A percentile compares a stretch with the other conserved stretches of the same genome.
Evolutionary conservation across 495 filamentous ascomycete genomes (phyloP).

Genomic region (Xylaria nigripes): DNA sequence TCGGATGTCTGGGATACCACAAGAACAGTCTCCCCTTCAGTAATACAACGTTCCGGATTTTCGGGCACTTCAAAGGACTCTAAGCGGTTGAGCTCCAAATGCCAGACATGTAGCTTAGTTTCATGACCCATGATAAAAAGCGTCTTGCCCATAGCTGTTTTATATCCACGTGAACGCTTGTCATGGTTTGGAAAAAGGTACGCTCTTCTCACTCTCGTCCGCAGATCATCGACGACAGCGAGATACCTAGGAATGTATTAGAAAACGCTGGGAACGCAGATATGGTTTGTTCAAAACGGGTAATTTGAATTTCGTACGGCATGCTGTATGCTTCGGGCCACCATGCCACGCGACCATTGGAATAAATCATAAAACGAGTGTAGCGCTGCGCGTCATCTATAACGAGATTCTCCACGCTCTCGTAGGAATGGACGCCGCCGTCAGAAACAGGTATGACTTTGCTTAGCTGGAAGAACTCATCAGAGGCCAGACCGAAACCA

Average conservation of each 20-base stretch:
- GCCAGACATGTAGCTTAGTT: conserved; percentile 21
- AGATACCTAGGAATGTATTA: conserved; percentile 5
- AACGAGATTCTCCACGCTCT: conserved; percentile 17
- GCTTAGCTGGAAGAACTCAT: conserved; percentile 20
- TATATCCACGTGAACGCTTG: conserved; percentile 15
- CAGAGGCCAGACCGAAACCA: conserved; percentile 17
- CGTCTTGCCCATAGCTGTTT: conserved; percentile 24
- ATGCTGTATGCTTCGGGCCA: conserved; percentile 24
- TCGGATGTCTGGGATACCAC: conserved; percentile 21
- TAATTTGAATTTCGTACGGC: conserved; percentile 8
- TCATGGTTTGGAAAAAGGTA: conserved; percentile 19
- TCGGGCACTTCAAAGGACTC: conserved; percentile 17
- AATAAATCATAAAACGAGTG: conserved; percentile 26
- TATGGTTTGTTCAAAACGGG: not conserved
- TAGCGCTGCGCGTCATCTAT: conserved; percentile 11
- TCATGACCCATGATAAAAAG: conserved; percentile 20
- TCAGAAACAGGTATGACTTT: conserved; percentile 15
- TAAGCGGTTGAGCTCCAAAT: conserved; percentile 21
- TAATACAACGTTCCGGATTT: conserved; percentile 17
- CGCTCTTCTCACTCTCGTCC: conserved; percentile 19
- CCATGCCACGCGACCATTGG: conserved; percentile 22
- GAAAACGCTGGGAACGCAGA: not conserved
- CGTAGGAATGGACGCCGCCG: conserved; percentile 24
- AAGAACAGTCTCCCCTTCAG: conserved; percentile 20
- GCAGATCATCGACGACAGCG: conserved; percentile 24